Evolutionary conservation across 768 basidiomycete species (phyloP).

Genomic region (Trametes cingulata): DNA sequence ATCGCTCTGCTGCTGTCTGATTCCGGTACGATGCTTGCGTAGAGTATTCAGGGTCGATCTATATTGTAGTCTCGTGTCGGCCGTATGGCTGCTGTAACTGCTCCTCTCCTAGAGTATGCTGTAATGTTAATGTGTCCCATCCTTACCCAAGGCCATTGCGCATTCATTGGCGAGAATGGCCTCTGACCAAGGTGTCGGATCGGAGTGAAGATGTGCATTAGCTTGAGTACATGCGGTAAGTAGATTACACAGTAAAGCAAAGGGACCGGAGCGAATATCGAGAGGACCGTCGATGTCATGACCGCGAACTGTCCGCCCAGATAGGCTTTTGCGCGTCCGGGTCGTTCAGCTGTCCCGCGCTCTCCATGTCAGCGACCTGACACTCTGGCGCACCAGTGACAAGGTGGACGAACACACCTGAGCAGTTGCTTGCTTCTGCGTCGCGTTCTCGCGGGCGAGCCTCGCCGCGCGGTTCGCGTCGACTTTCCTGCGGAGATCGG

Average conservation of each 20-base stretch:
- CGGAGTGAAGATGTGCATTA: not conserved
- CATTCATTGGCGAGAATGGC: too few relatives aligned
- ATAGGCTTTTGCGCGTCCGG: conserved; percentile 39
- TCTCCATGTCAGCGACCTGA: not conserved
- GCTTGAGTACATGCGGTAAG: not conserved
- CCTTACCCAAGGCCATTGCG: not conserved
- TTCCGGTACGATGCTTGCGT: too few relatives aligned
- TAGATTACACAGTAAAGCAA: not conserved
- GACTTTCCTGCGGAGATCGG: conserved; percentile 38
- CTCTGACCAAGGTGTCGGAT: not conserved
- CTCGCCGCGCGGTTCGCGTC: conserved; percentile 39
- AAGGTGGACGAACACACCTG: conserved; percentile 27
- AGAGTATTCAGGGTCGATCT: too few relatives aligned
- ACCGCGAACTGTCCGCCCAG: conserved; percentile 33
- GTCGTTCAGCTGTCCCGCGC: conserved; percentile 29
- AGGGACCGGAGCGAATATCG: not conserved
- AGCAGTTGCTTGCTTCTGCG: conserved; percentile 29
- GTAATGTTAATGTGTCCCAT: conserved; percentile 6
- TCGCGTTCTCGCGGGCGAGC: conserved; percentile 34
- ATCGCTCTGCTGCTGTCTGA: too few relatives aligned
- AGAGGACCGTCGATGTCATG: not conserved
- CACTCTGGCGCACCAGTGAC: not conserved
- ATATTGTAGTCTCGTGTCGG: not conserved
- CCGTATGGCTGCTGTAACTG: conserved; percentile 16
- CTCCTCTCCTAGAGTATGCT: conserved; percentile 8